Evolutionary conservation across 2,329 filamentous ascomycete species (phyloP), one percentile per base, ranked within the genome.

Genomic region (Cytospora paraplurivora): DNA sequence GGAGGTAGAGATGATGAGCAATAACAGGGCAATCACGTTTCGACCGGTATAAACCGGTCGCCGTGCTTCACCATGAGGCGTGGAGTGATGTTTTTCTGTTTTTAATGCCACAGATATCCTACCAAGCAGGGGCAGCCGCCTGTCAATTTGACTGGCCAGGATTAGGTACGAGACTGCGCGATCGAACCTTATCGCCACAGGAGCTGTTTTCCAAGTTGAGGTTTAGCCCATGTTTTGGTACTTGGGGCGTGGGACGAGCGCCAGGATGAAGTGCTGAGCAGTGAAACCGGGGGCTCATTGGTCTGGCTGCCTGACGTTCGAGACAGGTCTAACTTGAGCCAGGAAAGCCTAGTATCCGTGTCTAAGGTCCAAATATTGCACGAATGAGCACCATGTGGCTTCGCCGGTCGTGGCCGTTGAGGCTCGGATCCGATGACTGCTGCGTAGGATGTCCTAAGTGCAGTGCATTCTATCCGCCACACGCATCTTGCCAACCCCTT

Each of bases 301-400:
- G 64, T 32, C 34, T 50, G 35, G 56, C 33, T 57, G 62, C 34
- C 62, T 61, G 61, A 66, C 35, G 49, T 58, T 60, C 64, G 64
- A 66, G 62, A 66, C 61, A 64, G 47, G 49, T 49, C 37, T 59
- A 56, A 57, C 57, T 66, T 54, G 58, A 61, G 58, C 59, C 41
- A 61, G 51, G 59, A 53, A 51, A 55, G 37, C 53, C 53, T 53
- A 54, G 53, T 55, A 32, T 61, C 49, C 54, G 49, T 61, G 51
- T 50, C 35, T 35, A 44, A 51, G 51, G 59, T 49, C 51, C 51
- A 49, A 7, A 44, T 51, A 61, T 61, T 38, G 59, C 51, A 61
- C 38, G 33, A 61, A 61, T 61, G 41, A 11, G 32, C 55, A 19
- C n/a, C 35, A 35, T 55, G 35, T 50, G 59, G 59, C 52, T 41